These are phyloP conservation scores for Trametes hirsuta DNA, from an alignment of 1,284 basidiomycete genomes.

Conservation along the genomic window DNA sequence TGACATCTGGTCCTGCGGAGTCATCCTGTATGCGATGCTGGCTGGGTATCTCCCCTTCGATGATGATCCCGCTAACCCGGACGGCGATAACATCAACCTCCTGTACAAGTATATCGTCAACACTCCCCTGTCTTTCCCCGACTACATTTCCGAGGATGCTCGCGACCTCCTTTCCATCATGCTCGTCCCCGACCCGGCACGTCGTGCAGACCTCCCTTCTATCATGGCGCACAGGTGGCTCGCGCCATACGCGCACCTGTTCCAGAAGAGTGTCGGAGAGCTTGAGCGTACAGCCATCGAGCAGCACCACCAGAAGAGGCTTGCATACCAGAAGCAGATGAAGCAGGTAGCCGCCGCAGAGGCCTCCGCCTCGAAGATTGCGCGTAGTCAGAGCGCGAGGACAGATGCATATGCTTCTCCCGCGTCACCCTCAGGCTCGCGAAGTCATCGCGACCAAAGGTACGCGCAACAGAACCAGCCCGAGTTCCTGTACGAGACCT, in stretches of 20 bases:
- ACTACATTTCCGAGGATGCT: conserved; percentile 85
- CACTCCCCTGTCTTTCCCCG: conserved; percentile 93
- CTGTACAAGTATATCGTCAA: conserved; percentile 99
- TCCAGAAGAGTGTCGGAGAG: conserved; percentile 76
- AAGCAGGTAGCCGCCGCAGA: conserved; percentile 43
- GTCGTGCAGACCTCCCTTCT: conserved; percentile 71
- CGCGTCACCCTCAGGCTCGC: conserved; percentile 30
- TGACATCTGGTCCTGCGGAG: conserved; percentile 99
- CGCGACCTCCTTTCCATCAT: conserved; percentile 78
- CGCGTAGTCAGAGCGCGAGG: conserved; percentile 49
- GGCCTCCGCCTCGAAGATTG: conserved; percentile 39
- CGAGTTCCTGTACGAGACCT: conserved; percentile 58
- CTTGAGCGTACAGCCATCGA: conserved; percentile 83
- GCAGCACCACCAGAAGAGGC: conserved; percentile 81
- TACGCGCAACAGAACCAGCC: conserved; percentile 40
- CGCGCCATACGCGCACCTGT: conserved; percentile 63
- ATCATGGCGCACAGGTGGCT: conserved; percentile 91
- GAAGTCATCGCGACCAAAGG: conserved; percentile 42
- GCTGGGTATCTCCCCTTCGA: conserved; percentile 99
- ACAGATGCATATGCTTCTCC: conserved; percentile 43
- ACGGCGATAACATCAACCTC: conserved; percentile 99
- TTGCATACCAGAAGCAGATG: conserved; percentile 81
- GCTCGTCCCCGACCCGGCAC: conserved; percentile 84
- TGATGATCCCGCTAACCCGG: conserved; percentile 98
- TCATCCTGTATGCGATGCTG: conserved; percentile 99